phyloP scores from a whole-genome alignment of 192 early-diverging fungal genomes.

The Tieghemiomyces parasiticus region DNA sequence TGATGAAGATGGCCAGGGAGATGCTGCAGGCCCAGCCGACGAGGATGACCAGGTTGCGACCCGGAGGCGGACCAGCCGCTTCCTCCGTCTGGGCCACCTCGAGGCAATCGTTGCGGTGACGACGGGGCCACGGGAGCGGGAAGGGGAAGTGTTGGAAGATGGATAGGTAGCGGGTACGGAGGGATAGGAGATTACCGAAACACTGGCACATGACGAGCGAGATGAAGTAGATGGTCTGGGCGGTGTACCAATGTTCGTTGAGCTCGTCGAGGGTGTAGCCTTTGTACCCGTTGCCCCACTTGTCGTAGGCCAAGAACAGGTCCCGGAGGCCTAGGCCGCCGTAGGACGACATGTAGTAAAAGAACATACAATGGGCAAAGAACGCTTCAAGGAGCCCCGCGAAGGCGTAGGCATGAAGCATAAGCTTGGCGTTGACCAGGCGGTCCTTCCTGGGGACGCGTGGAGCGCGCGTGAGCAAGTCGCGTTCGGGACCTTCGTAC shows the following conservation, averaged over 20 bases:
- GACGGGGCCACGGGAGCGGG: neutral
- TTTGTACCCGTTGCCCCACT: slow-evolving; percentile 35
- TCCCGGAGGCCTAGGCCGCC: slow-evolving; percentile 36
- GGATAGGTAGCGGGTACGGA: slow-evolving; percentile 22
- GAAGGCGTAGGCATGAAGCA: slow-evolving; percentile 63
- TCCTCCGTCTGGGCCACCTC: too few relatives aligned
- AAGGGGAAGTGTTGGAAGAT: slow-evolving; percentile 21
- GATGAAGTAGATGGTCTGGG: slow-evolving; percentile 42
- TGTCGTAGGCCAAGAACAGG: slow-evolving; percentile 37
- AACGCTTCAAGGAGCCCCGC: slow-evolving; percentile 53
- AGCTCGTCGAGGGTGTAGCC: slow-evolving; percentile 35
- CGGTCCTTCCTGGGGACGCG: slow-evolving; percentile 54
- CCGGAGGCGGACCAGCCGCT: too few relatives aligned
- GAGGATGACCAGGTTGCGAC: slow-evolving; percentile 1
- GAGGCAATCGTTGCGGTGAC: neutral
- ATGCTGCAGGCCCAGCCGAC: neutral
- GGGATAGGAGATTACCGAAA: slow-evolving; percentile 30
- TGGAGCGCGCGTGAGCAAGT: slow-evolving; percentile 55
- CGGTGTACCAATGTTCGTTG: slow-evolving; percentile 24
- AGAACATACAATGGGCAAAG: slow-evolving; percentile 57
- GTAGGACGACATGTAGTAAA: slow-evolving; percentile 42
- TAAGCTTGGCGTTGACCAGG: slow-evolving; percentile 46
- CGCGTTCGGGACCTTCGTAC: slow-evolving; percentile 58
- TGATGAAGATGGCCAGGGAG: slow-evolving; percentile 3
- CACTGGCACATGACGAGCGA: slow-evolving; percentile 26